phyloP scores from a whole-genome alignment of 768 basidiomycete genomes.

The Termitomyces eurrhizus region DNA sequence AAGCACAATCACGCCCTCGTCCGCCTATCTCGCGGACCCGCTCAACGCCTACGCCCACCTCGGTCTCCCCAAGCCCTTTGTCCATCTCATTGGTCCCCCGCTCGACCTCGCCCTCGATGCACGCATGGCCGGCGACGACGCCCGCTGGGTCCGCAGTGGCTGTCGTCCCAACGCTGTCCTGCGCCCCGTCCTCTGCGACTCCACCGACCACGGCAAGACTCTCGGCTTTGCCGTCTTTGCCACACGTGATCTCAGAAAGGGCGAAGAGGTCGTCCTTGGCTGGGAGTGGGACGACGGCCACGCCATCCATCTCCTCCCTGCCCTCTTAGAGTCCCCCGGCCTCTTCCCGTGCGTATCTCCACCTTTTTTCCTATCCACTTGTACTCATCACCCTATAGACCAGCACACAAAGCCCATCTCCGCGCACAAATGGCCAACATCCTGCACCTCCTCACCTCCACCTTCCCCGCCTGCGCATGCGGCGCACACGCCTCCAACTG shows the following conservation, averaged over 20 bases:
- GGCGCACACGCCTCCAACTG: constrained; percentile 61
- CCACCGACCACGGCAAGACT: constrained; percentile 19
- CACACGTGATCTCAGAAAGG: constrained; percentile 61
- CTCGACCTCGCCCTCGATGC: constrained; percentile 79
- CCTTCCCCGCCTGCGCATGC: constrained; percentile 74
- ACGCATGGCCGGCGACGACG: constrained; percentile 61
- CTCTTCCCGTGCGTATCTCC: constrained; percentile 49
- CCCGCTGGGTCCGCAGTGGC: constrained; percentile 59
- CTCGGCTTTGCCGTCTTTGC: constrained; percentile 83
- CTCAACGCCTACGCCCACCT: constrained; percentile 83
- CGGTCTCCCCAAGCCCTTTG: constrained; percentile 81
- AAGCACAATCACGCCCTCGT: constrained; percentile 60
- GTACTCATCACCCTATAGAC: constrained; percentile 27
- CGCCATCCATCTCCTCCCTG: constrained; percentile 74
- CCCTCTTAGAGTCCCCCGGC: constrained; percentile 54
- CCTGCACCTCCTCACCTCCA: constrained; percentile 63
- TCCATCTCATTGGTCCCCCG: constrained; percentile 75
- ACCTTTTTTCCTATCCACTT: too few species aligned
- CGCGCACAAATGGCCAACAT: constrained; percentile 66
- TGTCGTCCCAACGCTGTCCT: constrained; percentile 68
- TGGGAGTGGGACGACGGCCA: constrained; percentile 99
- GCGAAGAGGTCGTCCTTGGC: constrained; percentile 84
- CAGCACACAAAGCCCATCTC: constrained; percentile 46
- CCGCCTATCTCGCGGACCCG: constrained; percentile 71
- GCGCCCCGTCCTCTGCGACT: constrained; percentile 42